Percentiles rank a stretch among this genome's conserved stretches.
Evolutionary conservation across 139 green algal species (phyloP).

Genomic region (Edaphochlamys debaryana): DNA sequence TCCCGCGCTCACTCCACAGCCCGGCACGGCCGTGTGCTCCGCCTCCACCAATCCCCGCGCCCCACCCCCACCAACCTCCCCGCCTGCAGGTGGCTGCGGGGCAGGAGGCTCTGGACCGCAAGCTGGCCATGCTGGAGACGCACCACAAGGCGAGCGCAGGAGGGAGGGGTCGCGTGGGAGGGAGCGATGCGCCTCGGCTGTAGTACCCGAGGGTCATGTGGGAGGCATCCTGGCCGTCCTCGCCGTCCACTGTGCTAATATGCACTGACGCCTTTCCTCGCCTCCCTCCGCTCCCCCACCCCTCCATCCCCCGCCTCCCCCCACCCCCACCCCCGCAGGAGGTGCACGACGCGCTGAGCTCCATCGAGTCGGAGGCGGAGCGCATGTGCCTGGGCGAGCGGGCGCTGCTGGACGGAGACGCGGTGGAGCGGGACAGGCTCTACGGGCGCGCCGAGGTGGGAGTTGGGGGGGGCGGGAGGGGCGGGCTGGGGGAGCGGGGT

Average conservation of each 20-base stretch:
- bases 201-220: too few species aligned
- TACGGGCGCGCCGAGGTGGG: constrained; percentile 51
- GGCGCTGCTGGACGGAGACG: constrained; percentile 54
- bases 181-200: background rate
- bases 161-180: background rate
- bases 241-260: too few species aligned
- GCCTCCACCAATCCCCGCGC: too few species aligned
- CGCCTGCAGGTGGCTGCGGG: constrained; percentile 61
- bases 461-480: background rate
- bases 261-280: too few species aligned
- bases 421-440: constrained; percentile 68
- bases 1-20: background rate
- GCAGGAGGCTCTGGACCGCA: constrained; percentile 82
- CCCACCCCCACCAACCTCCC: too few species aligned
- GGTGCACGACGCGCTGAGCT: constrained; percentile 70
- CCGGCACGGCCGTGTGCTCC: background rate
- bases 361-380: constrained; percentile 82
- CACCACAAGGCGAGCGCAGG: constrained; percentile 76
- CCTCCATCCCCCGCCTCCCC: too few species aligned
- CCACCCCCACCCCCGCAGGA: constrained; percentile 49
- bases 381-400: constrained; percentile 58
- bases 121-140: constrained; percentile 88
- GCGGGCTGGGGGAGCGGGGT: background rate
- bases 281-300: background rate
- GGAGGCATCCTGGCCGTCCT: too few species aligned